These are phyloP conservation scores for Plasmodium sp. DNA, from an alignment of 169 alveolate genomes.

Conservation along the genomic window DNA sequence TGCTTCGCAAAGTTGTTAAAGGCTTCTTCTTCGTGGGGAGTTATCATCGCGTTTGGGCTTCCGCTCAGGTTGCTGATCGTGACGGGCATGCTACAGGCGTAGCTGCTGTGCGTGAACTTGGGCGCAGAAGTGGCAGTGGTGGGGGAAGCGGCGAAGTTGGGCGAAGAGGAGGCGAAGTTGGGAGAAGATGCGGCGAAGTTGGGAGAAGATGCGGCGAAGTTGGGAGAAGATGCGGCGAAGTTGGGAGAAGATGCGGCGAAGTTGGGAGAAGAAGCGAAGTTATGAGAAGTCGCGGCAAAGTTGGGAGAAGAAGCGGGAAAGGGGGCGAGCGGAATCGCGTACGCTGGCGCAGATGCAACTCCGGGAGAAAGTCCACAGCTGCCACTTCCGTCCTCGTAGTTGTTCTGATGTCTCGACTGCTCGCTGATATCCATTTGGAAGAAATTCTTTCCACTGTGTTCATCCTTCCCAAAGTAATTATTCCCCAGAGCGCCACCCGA, in stretches of 20 bases:
- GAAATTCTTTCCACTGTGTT: conserved; percentile 10
- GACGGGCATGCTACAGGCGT: background rate
- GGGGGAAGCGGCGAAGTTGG: background rate
- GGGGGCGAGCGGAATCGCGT: background rate
- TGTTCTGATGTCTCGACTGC: background rate
- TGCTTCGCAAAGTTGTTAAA: background rate
- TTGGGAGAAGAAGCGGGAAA: background rate
- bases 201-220: background rate
- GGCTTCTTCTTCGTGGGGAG: background rate
- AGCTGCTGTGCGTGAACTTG: background rate
- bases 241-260: background rate
- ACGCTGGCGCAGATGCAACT: background rate
- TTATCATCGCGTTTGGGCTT: background rate
- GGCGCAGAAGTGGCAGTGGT: background rate
- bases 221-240: no score
- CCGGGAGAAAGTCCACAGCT: background rate
- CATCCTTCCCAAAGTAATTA: conserved; percentile 2
- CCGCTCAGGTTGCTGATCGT: background rate
- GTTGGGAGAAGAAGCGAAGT: background rate
- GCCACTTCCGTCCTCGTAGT: conserved; percentile 5
- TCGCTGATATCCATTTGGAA: background rate
- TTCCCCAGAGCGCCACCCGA: conserved; percentile 7
- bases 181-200: background rate
- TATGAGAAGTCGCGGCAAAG: background rate
- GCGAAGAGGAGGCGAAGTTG: background rate